Percentiles rank a stretch among this genome's conserved stretches.
Conservation (phyloP, 2,329 filamentous ascomycete species). For the Cordyceps farinosa region DNA sequence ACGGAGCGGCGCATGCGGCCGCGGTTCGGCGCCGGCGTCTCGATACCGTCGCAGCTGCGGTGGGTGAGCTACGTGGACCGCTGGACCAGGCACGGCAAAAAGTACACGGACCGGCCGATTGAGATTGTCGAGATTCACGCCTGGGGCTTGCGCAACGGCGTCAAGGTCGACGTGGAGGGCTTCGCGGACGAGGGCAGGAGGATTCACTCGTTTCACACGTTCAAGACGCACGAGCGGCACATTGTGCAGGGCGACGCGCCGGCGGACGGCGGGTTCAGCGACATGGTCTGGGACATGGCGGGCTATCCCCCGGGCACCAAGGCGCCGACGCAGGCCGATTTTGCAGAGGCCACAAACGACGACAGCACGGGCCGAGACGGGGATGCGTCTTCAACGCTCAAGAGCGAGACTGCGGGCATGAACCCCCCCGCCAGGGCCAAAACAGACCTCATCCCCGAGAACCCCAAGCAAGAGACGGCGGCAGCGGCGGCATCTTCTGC, state of each 20-base stretch:
- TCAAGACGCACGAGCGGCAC: constrained; percentile 67
- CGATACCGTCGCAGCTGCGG: constrained; percentile 86
- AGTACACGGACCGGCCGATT: constrained; percentile 76
- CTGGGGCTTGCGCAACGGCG: constrained; percentile 83
- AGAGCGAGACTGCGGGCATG: constrained; percentile 13
- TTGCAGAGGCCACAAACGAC: constrained; percentile 30
- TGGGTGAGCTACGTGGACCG: constrained; percentile 87
- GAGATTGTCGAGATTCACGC: constrained; percentile 87
- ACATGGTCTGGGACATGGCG: constrained; percentile 54
- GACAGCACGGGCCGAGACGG: constrained; percentile 3
- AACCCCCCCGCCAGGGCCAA: background rate
- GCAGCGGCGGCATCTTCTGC: background rate
- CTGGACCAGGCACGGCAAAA: constrained; percentile 72
- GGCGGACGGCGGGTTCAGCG: constrained; percentile 45
- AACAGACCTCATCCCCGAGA: constrained; percentile 8
- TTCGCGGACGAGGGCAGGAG: constrained; percentile 85
- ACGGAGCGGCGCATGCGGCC: constrained; percentile 87
- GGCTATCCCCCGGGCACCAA: constrained; percentile 34
- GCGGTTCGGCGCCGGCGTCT: constrained; percentile 83
- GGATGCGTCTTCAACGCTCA: background rate
- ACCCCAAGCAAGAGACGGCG: background rate
- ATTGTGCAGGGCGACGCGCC: constrained; percentile 59
- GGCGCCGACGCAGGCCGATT: constrained; percentile 35
- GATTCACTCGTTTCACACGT: constrained; percentile 81
- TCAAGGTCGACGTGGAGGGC: constrained; percentile 82